Base-by-base conservation (phyloP, 2,329 filamentous ascomycete genomes). In the Alternaria brassicicola region DNA sequence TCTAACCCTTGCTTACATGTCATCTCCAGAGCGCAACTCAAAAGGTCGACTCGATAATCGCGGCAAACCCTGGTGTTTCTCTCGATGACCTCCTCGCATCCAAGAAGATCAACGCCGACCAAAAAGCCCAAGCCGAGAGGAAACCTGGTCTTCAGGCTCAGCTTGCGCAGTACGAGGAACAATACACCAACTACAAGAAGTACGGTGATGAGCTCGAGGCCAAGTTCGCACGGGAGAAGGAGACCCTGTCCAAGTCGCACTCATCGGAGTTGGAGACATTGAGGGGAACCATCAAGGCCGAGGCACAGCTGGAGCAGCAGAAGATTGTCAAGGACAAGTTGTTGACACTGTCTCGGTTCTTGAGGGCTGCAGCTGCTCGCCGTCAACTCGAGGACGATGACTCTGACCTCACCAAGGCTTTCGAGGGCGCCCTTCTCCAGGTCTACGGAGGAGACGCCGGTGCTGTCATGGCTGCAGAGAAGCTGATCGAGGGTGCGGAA, bases 61-160 rank as follows among this genome's bases (percentile, higher is more conserved):
- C 83, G 63, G 87, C 91, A 75, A 86, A 93, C 79, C 82, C 87
- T 59, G 86, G 80, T 75, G 89, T 90, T 76, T 84, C 86, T 9
- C 86, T 93, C 52, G 90, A 93, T 55, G 86, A 93, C 42, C 84
- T 94, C 52, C 87, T 93, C 53, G 79, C 84, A 19, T 77, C 84
- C 57, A 89, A 86, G 77, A 87, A 92, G 74, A 91, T 94, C 84
- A 94, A 94, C 76, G 76, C 83, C 78, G 91, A 94, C 77, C 91
- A 94, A 79, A 92, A 89, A 78, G 86, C 89, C 10, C 88, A 92
- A 76, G 85, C 89, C 57, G 82, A 88, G 65, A 93, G 92, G 86
- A 93, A 92, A 78, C 90, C 90, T 35, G 81, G 82, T 33, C 86
- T 93, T 28, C 84, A 89, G 71, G 81, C 85, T 54, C 88, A 91